Evolutionary conservation across 306 rosid genomes (phyloP).

Genomic region (Medicago lupulina): DNA sequence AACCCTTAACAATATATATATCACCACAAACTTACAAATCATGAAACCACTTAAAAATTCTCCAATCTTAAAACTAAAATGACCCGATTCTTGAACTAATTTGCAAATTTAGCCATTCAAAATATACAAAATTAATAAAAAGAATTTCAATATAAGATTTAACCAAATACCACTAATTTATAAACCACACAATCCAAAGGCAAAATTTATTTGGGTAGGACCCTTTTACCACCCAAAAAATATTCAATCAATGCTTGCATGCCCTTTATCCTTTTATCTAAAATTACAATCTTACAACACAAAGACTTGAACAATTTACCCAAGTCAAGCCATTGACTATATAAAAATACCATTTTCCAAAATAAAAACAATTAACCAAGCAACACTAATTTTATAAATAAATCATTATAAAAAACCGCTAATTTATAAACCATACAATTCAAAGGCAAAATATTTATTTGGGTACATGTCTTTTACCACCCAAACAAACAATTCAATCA

Average conservation of each 20-base stretch:
- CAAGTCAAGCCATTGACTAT: too few species aligned
- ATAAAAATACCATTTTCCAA: too few species aligned
- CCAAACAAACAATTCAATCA: not conserved
- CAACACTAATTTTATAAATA: too few species aligned
- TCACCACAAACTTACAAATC: not conserved
- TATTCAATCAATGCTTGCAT: not conserved
- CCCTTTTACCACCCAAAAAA: slow-evolving; percentile 23
- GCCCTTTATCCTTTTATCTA: not conserved
- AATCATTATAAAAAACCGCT: too few species aligned
- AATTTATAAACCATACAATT: too few species aligned
- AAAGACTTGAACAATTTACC: too few species aligned
- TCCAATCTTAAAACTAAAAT: not conserved
- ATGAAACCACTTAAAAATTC: not conserved
- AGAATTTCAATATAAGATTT: not conserved
- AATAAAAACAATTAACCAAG: too few species aligned
- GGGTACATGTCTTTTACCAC: too few species aligned
- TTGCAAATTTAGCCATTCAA: slow-evolving; percentile 1
- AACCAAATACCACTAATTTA: not conserved
- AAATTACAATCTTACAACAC: not conserved
- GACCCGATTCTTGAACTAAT: not conserved
- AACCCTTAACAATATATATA: slow-evolving; percentile 20
- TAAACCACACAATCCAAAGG: slow-evolving; percentile 32
- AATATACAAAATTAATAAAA: not conserved
- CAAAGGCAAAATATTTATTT: too few species aligned
- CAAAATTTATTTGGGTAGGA: slow-evolving; percentile 8